Conservation (phyloP, 345 rosid species). For the Mangifera indica region DNA sequence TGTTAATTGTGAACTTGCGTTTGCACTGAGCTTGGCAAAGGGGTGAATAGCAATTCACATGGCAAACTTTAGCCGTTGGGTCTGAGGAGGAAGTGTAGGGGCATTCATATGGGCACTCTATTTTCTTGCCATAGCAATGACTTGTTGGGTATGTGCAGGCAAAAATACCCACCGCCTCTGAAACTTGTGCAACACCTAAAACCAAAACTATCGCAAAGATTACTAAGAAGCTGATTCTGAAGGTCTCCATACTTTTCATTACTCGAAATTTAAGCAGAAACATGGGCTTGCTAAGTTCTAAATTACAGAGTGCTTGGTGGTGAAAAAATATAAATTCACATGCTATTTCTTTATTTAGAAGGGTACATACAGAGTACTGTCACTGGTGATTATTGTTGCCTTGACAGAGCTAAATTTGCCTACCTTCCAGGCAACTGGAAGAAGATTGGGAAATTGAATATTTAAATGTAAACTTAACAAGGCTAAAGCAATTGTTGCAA, state of each 20-base stretch:
- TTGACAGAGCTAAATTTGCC: background rate
- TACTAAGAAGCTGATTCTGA: background rate
- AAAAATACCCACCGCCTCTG: slow-evolving; percentile 22
- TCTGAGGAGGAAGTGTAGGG: slow-evolving; percentile 25
- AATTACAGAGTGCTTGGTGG: background rate
- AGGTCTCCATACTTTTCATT: slow-evolving; percentile 13
- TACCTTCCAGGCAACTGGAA: too few species aligned
- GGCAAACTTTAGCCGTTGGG: slow-evolving; percentile 37
- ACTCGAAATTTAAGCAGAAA: slow-evolving; percentile 3
- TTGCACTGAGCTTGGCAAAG: slow-evolving; percentile 38
- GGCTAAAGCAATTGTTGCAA: too few species aligned
- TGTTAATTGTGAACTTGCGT: slow-evolving; percentile 18
- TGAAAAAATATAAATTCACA: slow-evolving; percentile 15
- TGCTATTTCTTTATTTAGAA: background rate
- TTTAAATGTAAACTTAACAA: background rate
- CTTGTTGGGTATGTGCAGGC: too few species aligned
- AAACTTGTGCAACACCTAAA: slow-evolving; percentile 21
- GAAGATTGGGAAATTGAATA: background rate
- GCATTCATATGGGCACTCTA: slow-evolving; percentile 38
- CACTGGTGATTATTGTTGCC: background rate
- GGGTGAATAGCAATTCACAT: slow-evolving; percentile 38
- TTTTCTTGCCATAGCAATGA: slow-evolving; percentile 28
- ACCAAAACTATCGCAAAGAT: slow-evolving; percentile 5
- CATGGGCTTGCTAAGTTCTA: background rate
- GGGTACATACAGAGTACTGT: background rate